phyloP scores from a whole-genome alignment of 495 filamentous ascomycete genomes.

The Poronia punctata region DNA sequence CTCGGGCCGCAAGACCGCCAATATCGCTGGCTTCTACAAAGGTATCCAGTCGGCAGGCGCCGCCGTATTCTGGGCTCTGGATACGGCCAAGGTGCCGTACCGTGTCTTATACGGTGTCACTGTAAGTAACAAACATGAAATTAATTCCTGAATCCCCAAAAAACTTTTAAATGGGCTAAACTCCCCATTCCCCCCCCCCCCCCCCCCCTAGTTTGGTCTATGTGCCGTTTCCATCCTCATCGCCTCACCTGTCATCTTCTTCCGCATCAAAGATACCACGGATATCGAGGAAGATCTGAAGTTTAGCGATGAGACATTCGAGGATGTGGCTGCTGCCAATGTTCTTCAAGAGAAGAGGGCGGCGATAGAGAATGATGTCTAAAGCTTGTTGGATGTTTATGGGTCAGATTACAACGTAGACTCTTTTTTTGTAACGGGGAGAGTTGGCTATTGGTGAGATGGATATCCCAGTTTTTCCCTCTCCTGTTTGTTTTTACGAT shows the following conservation, averaged over 20 bases:
- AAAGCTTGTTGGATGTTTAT: too few relatives aligned
- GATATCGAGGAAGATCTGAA: constrained; percentile 70
- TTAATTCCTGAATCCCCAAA: too few relatives aligned
- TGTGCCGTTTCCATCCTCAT: constrained; percentile 63
- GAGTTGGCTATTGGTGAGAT: too few relatives aligned
- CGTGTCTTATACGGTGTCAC: constrained; percentile 52
- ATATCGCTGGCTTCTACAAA: constrained; percentile 94
- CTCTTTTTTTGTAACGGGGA: too few relatives aligned
- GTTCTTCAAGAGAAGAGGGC: constrained; percentile 13
- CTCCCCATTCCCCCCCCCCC: too few relatives aligned
- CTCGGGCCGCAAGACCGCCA: constrained; percentile 84
- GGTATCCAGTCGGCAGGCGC: constrained; percentile 83
- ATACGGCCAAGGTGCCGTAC: constrained; percentile 56
- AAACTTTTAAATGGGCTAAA: too few relatives aligned
- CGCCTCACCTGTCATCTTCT: constrained; percentile 72
- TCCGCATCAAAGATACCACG: constrained; percentile 68
- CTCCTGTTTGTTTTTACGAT: too few relatives aligned
- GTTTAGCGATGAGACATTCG: constrained; percentile 72
- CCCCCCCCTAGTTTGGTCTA: constrained; percentile 67
- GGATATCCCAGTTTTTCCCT: too few relatives aligned
- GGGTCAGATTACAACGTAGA: too few relatives aligned
- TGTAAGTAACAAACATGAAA: too few relatives aligned
- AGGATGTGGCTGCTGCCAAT: constrained; percentile 45
- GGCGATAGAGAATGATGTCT: constrained; percentile 5
- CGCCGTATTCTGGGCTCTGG: constrained; percentile 79